Evolutionary conservation across 2,329 filamentous ascomycete genomes (phyloP).

Genomic region (Hansfordia pulvinata): DNA sequence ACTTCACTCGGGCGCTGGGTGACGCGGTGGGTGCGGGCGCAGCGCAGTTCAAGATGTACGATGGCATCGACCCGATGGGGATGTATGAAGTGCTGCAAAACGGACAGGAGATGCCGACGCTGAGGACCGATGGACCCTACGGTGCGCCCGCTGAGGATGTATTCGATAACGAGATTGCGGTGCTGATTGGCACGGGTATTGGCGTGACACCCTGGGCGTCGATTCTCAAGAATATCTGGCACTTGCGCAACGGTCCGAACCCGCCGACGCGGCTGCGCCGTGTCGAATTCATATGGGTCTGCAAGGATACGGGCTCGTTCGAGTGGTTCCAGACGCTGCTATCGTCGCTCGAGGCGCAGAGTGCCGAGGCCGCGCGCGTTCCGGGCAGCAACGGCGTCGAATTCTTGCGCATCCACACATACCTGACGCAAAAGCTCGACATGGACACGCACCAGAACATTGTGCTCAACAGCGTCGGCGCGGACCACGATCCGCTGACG

Average conservation of each 20-base stretch:
- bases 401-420: conserved; percentile 96
- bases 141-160: conserved; percentile 96
- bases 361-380: conserved; percentile 51
- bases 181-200: conserved; percentile 76
- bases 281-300: conserved; percentile 98
- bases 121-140: conserved; percentile 91
- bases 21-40: conserved; percentile 86
- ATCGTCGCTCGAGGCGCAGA: conserved; percentile 80
- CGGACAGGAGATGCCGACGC: conserved; percentile 77
- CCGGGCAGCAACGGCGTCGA: conserved; percentile 58
- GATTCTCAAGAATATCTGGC: conserved; percentile 96
- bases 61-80: conserved; percentile 79
- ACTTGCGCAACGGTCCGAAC: conserved; percentile 80
- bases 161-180: conserved; percentile 82
- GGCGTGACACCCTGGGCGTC: conserved; percentile 79
- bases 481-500: conserved; percentile 77
- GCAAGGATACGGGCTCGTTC: conserved; percentile 88
- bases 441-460: conserved; percentile 92
- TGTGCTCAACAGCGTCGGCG: conserved; percentile 86
- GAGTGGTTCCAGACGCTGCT: conserved; percentile 98
- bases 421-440: conserved; percentile 87
- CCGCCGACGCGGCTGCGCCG: conserved; percentile 78
- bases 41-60: conserved; percentile 80
- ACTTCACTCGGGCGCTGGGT: conserved; percentile 89
- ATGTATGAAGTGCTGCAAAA: conserved; percentile 98